These are phyloP conservation scores for Talaromyces sp. DNA, from an alignment of 2,329 filamentous ascomycete genomes.

Conservation along the genomic window DNA sequence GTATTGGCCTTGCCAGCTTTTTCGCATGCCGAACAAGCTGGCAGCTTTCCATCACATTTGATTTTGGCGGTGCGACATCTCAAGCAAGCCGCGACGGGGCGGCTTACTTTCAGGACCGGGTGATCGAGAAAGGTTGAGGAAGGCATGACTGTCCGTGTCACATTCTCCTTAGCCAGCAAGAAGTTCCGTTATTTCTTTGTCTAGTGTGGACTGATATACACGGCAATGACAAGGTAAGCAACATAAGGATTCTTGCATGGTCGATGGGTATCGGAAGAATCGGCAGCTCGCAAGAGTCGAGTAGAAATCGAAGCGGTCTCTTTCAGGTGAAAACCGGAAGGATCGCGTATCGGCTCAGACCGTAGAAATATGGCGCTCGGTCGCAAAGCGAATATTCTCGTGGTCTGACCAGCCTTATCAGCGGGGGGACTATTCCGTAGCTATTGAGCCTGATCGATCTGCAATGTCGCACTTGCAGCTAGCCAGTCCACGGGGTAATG, in stretches of 20 bases:
- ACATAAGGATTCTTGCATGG: neutral
- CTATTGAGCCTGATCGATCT: neutral
- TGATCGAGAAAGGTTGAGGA: constrained; percentile 37
- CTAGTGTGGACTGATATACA: neutral
- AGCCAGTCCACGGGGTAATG: neutral
- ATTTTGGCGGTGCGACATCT: constrained; percentile 89
- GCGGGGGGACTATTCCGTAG: neutral
- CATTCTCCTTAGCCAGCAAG: constrained; percentile 13
- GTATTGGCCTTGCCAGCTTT: constrained; percentile 80
- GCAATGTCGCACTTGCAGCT: neutral
- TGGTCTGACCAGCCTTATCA: neutral
- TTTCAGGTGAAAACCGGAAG: neutral
- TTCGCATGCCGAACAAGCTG: constrained; percentile 91
- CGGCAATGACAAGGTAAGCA: neutral
- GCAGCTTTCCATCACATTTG: constrained; percentile 95
- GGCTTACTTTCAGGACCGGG: constrained; percentile 57
- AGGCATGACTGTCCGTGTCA: constrained; percentile 30
- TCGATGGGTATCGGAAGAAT: neutral
- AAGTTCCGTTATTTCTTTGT: neutral
- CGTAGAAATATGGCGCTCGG: neutral
- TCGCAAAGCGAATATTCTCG: neutral
- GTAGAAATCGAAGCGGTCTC: neutral
- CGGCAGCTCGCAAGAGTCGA: neutral
- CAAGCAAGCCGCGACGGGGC: constrained; percentile 75
- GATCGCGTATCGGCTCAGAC: neutral